Conservation (phyloP, 306 rosid genomes). For the Acacia confusa region DNA sequence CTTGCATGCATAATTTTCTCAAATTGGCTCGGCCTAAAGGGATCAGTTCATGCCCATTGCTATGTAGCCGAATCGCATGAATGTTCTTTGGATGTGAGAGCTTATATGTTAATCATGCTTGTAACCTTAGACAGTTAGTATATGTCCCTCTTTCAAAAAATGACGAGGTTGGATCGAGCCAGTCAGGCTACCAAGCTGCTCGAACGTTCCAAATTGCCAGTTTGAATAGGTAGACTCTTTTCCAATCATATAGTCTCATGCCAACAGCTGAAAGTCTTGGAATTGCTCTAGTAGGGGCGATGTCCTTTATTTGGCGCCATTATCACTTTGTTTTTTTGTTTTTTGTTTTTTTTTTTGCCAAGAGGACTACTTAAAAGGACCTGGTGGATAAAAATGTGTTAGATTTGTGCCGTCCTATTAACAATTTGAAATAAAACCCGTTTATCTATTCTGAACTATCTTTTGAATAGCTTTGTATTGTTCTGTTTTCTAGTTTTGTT, state of each 20-base stretch:
- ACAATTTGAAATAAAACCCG: background rate
- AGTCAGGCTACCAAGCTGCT: background rate
- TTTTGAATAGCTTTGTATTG: background rate
- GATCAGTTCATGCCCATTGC: no score
- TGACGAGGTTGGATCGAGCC: background rate
- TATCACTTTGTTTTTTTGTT: constrained; percentile 1
- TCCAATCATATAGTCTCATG: no score
- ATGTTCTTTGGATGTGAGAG: background rate
- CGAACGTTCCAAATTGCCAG: background rate
- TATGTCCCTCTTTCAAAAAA: no score
- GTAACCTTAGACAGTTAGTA: no score
- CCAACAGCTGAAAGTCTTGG: background rate
- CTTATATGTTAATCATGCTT: no score
- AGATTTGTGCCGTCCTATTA: background rate
- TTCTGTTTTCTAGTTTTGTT: background rate
- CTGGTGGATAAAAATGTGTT: background rate
- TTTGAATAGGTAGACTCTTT: background rate
- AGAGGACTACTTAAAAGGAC: background rate
- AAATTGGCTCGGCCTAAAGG: background rate
- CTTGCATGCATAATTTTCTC: background rate
- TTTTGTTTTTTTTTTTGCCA: no score
- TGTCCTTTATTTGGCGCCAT: background rate
- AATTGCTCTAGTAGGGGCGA: background rate
- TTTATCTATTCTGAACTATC: background rate
- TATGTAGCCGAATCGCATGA: no score